A percentile compares a stretch with the other conserved stretches of the same genome.
phyloP scores from a whole-genome alignment of 352 stramenopile genomes.

The Thalassiosira allenii region DNA sequence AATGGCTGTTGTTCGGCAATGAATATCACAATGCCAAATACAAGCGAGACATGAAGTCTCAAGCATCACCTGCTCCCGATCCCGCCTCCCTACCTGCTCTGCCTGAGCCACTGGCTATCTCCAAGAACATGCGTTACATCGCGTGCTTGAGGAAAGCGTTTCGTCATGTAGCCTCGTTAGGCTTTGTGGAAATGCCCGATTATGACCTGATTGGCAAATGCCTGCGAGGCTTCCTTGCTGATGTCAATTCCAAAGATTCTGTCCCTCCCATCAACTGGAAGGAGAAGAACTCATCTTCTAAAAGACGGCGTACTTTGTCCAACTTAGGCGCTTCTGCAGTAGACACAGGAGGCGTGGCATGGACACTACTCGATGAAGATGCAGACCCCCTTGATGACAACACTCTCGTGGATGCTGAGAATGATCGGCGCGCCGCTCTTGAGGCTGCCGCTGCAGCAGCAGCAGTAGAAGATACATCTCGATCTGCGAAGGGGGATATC shows the following conservation, averaged over 20 bases:
- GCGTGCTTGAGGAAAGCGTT: conserved; percentile 71
- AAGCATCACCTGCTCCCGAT: background rate
- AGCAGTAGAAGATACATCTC: too few species aligned
- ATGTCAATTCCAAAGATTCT: conserved; percentile 22
- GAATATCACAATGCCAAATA: conserved; percentile 78
- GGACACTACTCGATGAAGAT: conserved; percentile 51
- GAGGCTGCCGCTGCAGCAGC: conserved; percentile 43
- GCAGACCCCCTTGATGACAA: conserved; percentile 42
- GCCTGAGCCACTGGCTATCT: conserved; percentile 63
- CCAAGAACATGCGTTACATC: conserved; percentile 67
- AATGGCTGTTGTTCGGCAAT: conserved; percentile 75
- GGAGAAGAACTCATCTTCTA: conserved; percentile 25
- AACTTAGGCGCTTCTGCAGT: conserved; percentile 15
- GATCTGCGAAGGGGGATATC: too few species aligned
- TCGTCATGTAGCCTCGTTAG: conserved; percentile 68
- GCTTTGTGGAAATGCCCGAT: conserved; percentile 77
- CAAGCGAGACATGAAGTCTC: conserved; percentile 46
- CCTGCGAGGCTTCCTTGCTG: conserved; percentile 66
- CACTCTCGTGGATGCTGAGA: conserved; percentile 46
- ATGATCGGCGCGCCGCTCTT: conserved; percentile 46
- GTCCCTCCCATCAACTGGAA: conserved; percentile 57
- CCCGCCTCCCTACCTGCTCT: conserved; percentile 34
- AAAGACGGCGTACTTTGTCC: conserved; percentile 22
- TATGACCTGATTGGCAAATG: conserved; percentile 78
- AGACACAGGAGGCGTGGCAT: conserved; percentile 44